Percentiles rank a stretch among this genome's conserved stretches.
These are phyloP conservation scores for Yamadazyma blattariae DNA, from an alignment of 1,139 yeast genomes.

Conservation along the genomic window DNA sequence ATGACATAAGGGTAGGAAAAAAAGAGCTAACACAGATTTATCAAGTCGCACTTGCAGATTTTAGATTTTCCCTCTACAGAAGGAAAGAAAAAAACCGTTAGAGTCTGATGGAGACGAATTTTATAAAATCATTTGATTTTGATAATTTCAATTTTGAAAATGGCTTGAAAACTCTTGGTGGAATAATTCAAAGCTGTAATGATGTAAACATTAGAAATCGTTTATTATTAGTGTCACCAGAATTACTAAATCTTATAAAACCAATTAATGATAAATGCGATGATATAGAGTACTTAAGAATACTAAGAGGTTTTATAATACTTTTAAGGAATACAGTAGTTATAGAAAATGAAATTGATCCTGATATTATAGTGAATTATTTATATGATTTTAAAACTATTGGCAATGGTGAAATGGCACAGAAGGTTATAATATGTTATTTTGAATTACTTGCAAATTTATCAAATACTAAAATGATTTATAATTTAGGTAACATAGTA, in stretches of 20 bases:
- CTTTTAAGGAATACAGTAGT: conserved; percentile 3
- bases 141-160: conserved; percentile 1
- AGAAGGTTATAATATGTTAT: conserved; percentile 16
- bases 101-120: not conserved
- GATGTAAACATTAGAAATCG: conserved; percentile 1
- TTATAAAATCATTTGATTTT: conserved; percentile 1
- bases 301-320: conserved; percentile 7
- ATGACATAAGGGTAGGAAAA: conserved; percentile 22
- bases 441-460: conserved; percentile 23
- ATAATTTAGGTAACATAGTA: conserved; percentile 5
- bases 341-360: not conserved
- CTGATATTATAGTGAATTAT: not conserved
- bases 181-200: not conserved
- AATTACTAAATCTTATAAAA: not conserved
- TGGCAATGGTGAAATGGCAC: conserved; percentile 10
- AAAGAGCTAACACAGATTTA: no score
- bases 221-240: not conserved
- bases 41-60: no score
- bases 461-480: conserved; percentile 7
- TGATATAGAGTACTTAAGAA: conserved; percentile 4
- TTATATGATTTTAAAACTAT: not conserved
- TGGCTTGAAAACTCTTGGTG: not conserved
- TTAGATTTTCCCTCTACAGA: no score
- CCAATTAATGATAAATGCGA: conserved; percentile 2
- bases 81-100: no score